Conservation (phyloP, 2,329 filamentous ascomycete genomes). For the Neophaeococcomyces aloes region DNA sequence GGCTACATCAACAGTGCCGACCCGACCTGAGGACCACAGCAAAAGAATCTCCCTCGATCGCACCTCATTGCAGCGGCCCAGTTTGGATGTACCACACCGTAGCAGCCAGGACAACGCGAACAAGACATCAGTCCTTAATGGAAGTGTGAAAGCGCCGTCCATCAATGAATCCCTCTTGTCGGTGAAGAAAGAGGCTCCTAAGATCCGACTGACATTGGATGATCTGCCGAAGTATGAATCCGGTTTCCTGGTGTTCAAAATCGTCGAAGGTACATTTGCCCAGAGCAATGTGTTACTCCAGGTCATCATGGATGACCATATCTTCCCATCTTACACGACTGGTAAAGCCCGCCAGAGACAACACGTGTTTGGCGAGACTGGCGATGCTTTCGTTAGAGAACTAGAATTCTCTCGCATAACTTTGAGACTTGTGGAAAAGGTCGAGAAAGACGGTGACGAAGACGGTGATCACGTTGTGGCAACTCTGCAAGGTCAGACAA, state of each 20-base stretch:
- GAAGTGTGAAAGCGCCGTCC: slow-evolving; percentile 21
- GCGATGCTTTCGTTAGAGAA: slow-evolving; percentile 91
- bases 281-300: slow-evolving; percentile 69
- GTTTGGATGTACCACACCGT: background rate
- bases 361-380: slow-evolving; percentile 76
- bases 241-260: slow-evolving; percentile 85
- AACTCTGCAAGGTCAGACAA: slow-evolving; percentile 71
- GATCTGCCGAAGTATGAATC: slow-evolving; percentile 80
- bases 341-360: slow-evolving; percentile 59
- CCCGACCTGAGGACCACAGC: slow-evolving; percentile 11
- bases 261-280: slow-evolving; percentile 78
- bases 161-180: slow-evolving; percentile 37
- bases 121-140: slow-evolving; percentile 21
- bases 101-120: background rate
- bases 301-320: slow-evolving; percentile 86
- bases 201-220: slow-evolving; percentile 66
- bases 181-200: slow-evolving; percentile 52
- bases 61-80: slow-evolving; percentile 4
- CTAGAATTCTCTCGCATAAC: slow-evolving; percentile 94
- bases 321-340: slow-evolving; percentile 79
- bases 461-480: slow-evolving; percentile 64
- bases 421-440: slow-evolving; percentile 70
- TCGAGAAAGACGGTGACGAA: slow-evolving; percentile 60
- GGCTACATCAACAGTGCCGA: background rate
- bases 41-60: slow-evolving; percentile 12